Conservation (phyloP, 1,284 basidiomycete species). For the Cutaneotrichosporon curvatum region DNA sequence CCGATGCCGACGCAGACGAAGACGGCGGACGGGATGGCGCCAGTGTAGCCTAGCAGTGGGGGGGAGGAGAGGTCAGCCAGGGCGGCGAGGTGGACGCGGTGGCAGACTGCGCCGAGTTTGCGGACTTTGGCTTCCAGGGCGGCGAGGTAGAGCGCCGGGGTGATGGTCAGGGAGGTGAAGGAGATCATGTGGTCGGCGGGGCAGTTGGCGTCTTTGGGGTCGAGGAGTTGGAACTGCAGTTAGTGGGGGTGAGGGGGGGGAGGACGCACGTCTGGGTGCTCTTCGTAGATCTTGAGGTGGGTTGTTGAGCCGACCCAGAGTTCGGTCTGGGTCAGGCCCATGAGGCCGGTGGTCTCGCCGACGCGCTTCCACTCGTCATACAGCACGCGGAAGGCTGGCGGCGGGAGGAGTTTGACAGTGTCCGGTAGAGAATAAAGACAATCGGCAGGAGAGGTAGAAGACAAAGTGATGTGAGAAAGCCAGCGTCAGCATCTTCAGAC, state of each 20-base stretch:
- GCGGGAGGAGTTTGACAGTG: too few relatives aligned
- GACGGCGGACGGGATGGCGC: conserved; percentile 50
- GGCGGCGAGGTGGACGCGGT: conserved; percentile 25
- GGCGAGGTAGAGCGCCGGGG: conserved; percentile 37
- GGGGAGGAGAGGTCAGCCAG: conserved; percentile 18
- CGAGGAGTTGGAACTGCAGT: conserved; percentile 24
- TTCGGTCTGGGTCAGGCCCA: conserved; percentile 42
- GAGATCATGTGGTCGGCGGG: conserved; percentile 32
- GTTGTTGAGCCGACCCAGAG: conserved; percentile 31
- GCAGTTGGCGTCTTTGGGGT: conserved; percentile 7
- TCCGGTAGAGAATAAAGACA: neutral
- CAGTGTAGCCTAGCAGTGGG: conserved; percentile 11
- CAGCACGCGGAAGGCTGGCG: conserved; percentile 33
- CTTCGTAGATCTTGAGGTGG: conserved; percentile 41
- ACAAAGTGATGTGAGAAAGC: neutral
- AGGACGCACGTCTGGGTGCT: conserved; percentile 36
- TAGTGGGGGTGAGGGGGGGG: neutral
- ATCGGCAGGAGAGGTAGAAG: neutral
- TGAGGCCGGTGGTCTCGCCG: conserved; percentile 34
- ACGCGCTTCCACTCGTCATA: conserved; percentile 28
- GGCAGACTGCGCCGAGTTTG: conserved; percentile 19
- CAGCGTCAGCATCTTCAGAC: neutral
- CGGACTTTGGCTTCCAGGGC: conserved; percentile 9
- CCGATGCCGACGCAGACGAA: conserved; percentile 61
- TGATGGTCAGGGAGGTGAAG: conserved; percentile 45